phyloP scores from a whole-genome alignment of 2,329 filamentous ascomycete genomes.

The Bretziella fagacearum region DNA sequence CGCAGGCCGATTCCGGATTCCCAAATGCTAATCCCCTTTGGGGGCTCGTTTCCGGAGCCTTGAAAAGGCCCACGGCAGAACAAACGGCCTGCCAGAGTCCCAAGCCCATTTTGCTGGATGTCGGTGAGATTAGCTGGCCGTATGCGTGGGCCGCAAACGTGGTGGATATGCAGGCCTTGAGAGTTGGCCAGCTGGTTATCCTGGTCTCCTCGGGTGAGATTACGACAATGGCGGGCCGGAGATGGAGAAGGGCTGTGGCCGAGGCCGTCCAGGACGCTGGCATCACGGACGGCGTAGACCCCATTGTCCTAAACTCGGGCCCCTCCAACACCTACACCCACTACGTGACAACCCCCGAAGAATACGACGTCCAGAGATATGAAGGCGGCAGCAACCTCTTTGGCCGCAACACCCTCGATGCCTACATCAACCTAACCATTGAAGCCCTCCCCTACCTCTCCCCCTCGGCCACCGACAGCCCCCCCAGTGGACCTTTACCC shows the following conservation, averaged over 20 bases:
- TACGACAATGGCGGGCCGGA: constrained; percentile 77
- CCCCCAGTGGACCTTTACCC: constrained; percentile 38
- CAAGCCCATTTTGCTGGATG: constrained; percentile 74
- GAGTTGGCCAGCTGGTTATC: constrained; percentile 69
- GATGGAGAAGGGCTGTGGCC: constrained; percentile 60
- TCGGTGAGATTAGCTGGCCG: constrained; percentile 56
- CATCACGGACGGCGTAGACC: constrained; percentile 27
- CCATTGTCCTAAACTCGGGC: constrained; percentile 63
- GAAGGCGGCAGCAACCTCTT: constrained; percentile 82
- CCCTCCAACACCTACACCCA: constrained; percentile 73
- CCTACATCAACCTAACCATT: constrained; percentile 67
- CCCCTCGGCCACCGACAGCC: constrained; percentile 25
- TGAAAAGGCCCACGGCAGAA: constrained; percentile 49
- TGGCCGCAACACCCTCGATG: constrained; percentile 67
- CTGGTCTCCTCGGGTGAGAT: constrained; percentile 77
- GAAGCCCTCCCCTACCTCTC: constrained; percentile 51
- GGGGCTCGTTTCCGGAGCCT: constrained; percentile 51
- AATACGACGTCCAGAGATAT: constrained; percentile 54
- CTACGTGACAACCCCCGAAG: constrained; percentile 20
- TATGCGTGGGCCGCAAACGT: constrained; percentile 83
- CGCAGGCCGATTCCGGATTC: constrained; percentile 56
- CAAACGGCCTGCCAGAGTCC: constrained; percentile 62
- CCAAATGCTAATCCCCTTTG: constrained; percentile 61
- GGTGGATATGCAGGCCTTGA: constrained; percentile 68
- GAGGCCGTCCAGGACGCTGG: constrained; percentile 29